phyloP scores from a whole-genome alignment of 2,329 filamentous ascomycete species.

The Alternaria angustiovoidea region DNA sequence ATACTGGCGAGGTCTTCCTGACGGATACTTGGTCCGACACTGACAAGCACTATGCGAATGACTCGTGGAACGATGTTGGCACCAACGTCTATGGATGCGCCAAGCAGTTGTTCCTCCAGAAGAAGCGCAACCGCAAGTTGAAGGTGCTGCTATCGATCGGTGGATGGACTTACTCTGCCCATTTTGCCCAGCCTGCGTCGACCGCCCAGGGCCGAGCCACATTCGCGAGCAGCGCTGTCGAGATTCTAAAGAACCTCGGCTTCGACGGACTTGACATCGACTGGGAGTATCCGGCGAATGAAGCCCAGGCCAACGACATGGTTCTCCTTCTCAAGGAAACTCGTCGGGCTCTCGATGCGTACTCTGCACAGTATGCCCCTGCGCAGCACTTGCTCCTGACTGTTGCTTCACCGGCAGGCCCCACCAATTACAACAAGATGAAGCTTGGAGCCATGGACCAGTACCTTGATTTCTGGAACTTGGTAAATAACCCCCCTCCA shows the following conservation, averaged over 20 bases:
- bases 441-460: conserved; percentile 56
- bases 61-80: conserved; percentile 52
- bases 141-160: conserved; percentile 51
- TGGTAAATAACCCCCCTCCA: conserved; percentile 42
- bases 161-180: conserved; percentile 51
- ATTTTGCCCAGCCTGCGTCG: conserved; percentile 45
- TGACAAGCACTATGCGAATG: conserved; percentile 49
- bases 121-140: conserved; percentile 48
- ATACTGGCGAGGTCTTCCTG: conserved; percentile 50
- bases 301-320: conserved; percentile 44
- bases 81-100: conserved; percentile 50
- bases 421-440: conserved; percentile 55
- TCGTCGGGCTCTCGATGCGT: conserved; percentile 51
- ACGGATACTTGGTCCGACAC: conserved; percentile 49
- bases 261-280: conserved; percentile 52
- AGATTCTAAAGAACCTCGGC: conserved; percentile 44
- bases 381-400: conserved; percentile 57
- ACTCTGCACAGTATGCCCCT: conserved; percentile 50
- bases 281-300: conserved; percentile 48
- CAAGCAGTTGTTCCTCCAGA: conserved; percentile 49
- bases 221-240: conserved; percentile 47
- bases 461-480: conserved; percentile 62
- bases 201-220: conserved; percentile 39
- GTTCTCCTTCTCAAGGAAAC: conserved; percentile 43
- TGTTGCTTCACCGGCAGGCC: conserved; percentile 56